Base-by-base conservation (phyloP, 257 asterid species). In the Fraxinus anomala region DNA sequence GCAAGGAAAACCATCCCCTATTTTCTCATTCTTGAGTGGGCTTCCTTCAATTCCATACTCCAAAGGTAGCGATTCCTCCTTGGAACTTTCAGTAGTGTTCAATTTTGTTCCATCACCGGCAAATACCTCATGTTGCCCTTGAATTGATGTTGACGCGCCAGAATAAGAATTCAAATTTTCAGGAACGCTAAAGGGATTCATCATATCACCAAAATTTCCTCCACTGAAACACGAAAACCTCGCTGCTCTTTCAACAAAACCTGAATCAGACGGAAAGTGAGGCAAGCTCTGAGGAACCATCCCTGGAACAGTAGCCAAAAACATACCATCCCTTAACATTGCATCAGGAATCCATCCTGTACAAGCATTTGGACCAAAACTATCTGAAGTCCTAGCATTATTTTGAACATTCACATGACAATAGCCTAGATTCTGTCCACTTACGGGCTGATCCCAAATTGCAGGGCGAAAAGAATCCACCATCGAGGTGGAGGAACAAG, bases 171-270 rank as follows among this genome's bases (percentile, higher is more conserved):
- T 86, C 42, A 83, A 0, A 16, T 86, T 61, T 73, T 86, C 89
- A 13, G 84, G 79, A 39, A 76, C 28, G 16, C 76, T 67, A 70
- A 88, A 86, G 11, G 93, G 89, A 80, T 80, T 89, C 87, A 87
- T 70, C 83, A 87, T 80, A 49, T 89, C 92, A n/a, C 83, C 86
- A 2, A 90, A 85, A 84, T 81, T 89, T 73, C 94, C 99, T 79
- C 97, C 92, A 80, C 89, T 79, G 68, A 96, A 96, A 88, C 97
- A 91, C 3, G 99, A 96, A 80, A 87, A 91, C 80, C 95, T 88
- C 1, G 97, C 97, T 2, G 98, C 99, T 82, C 99, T 82, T 80
- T 93, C 97, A 5, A 93, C 92, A 75, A 91, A 93, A 24, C 86
- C 97, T 0, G 91, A 90, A 87, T 94, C 98, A 66, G 96, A 88